Base-by-base conservation (phyloP, 306 rosid species). In the Vigna angularis region DNA sequence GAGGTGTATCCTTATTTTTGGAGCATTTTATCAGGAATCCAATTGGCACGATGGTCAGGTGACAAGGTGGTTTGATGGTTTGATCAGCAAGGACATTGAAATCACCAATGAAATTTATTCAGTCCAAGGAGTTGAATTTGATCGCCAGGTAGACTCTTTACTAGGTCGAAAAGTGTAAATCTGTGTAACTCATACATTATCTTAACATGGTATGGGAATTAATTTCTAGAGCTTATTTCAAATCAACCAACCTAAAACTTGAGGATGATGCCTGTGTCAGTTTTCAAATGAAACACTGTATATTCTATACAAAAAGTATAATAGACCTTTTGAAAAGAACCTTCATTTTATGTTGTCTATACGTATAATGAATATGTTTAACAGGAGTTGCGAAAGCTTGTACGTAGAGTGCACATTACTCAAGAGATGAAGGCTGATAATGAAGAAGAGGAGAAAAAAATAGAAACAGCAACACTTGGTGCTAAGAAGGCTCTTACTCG, bases 311-410 rank as follows among this genome's bases (percentile, higher is more conserved):
- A 26, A 26, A 26, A 26, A 26, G 28, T 26, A 26, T 26, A 26
- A 26, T 26, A 26, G 4, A 26, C 28, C 28, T 26, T 26, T 26
- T 26, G 28, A 26, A 26, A 26, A 26, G 28, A 26, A 26, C 28
- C 28, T 26, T 26, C 28, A 26, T 26, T 26, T 26, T 26, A 26
- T 26, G 28, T 26, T 26, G 28, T 26, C 51, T 30, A 30, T 30
- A 30, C 4, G 76, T 63, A 68, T 38, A 22, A 36, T 65, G 40
- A 45, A 52, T 34, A 80, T 71, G 64, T 66, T 65, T 59, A 10
- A 68, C 91, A 92, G 99, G 99, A 89, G 87, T 81, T 95, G 87
- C 89, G 96, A 9, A 95, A 86, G 84, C 93, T 95, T 63, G 91
- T 92, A 1, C 88, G 96, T 1, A 85, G 81, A 82, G 89, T 91